Conservation (phyloP, 2,329 filamentous ascomycete species). For the Geosmithia putterillii region DNA sequence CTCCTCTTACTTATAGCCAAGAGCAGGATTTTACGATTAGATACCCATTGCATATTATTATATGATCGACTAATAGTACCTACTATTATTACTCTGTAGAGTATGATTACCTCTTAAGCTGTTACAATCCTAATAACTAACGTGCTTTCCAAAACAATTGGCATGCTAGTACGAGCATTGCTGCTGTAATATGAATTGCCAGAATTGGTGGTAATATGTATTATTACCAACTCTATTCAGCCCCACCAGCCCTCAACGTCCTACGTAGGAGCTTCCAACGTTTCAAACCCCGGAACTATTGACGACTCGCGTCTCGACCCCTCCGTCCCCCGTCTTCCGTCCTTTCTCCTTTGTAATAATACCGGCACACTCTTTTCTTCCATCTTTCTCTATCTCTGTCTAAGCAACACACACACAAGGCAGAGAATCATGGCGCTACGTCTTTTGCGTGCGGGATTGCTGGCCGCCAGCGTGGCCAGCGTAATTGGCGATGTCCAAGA, state of each 20-base stretch:
- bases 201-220: not conserved
- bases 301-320: too few relatives aligned
- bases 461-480: not conserved
- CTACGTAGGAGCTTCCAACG: not conserved
- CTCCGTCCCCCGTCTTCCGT: too few relatives aligned
- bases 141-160: too few relatives aligned
- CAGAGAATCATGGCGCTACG: not conserved
- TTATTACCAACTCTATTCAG: not conserved
- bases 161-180: too few relatives aligned
- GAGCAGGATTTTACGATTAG: too few relatives aligned
- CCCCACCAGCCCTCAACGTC: not conserved
- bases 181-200: too few relatives aligned
- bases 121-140: too few relatives aligned
- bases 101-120: too few relatives aligned
- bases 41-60: too few relatives aligned
- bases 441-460: not conserved
- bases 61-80: too few relatives aligned
- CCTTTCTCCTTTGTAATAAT: not conserved
- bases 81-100: too few relatives aligned
- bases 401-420: not conserved
- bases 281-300: not conserved
- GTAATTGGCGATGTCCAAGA: slow-evolving; percentile 9
- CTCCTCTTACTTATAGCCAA: too few relatives aligned
- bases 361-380: not conserved
- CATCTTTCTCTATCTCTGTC: not conserved